These are phyloP conservation scores for Globisporangium sylvaticum DNA, from an alignment of 352 stramenopile genomes.

Conservation along the genomic window DNA sequence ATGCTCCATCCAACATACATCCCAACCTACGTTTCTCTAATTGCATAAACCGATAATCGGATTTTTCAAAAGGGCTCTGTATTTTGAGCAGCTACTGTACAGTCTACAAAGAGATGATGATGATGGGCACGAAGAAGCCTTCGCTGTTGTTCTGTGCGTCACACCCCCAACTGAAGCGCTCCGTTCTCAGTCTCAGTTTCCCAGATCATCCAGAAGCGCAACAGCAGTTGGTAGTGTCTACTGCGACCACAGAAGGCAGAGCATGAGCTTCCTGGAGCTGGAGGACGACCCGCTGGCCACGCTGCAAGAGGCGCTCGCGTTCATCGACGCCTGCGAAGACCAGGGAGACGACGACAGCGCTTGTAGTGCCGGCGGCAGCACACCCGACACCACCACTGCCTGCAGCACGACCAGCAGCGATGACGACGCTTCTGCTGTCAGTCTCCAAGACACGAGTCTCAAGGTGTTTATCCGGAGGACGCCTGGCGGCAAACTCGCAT, in stretches of 20 bases:
- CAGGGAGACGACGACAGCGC: background rate
- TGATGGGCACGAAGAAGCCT: too few species aligned
- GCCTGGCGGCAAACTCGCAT: background rate
- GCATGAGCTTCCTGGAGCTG: background rate
- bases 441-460: background rate
- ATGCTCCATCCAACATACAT: too few species aligned
- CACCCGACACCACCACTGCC: background rate
- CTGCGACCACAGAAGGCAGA: background rate
- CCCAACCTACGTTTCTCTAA: too few species aligned
- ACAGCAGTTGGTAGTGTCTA: background rate
- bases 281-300: background rate
- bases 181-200: background rate
- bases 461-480: background rate
- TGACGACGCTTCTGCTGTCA: background rate
- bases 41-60: too few species aligned
- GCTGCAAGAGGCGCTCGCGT: background rate
- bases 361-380: background rate
- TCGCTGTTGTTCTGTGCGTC: too few species aligned
- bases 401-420: background rate
- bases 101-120: too few species aligned
- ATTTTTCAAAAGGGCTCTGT: too few species aligned
- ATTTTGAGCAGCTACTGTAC: too few species aligned
- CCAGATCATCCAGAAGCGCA: background rate
- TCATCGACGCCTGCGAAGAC: background rate
- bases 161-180: too few species aligned